A percentile compares a stretch with the other conserved stretches of the same genome.
phyloP scores from a whole-genome alignment of 1,284 basidiomycete genomes.

The Tremellales sp. region DNA sequence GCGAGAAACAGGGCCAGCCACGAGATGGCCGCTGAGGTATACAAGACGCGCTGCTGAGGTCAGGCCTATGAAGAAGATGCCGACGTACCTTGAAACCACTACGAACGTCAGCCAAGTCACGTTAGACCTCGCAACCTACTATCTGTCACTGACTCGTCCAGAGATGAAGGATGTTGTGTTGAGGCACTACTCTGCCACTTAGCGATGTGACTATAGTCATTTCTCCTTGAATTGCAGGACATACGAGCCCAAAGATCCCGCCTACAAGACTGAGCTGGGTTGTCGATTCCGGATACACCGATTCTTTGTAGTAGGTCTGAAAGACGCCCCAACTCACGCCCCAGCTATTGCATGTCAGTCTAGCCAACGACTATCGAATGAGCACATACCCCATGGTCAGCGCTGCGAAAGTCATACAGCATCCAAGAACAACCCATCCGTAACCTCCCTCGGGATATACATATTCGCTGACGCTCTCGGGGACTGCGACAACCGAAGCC shows the following conservation, averaged over 20 bases:
- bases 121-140: slow-evolving; percentile 2
- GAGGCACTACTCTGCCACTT: slow-evolving; percentile 9
- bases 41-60: slow-evolving; percentile 17
- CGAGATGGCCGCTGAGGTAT: slow-evolving; percentile 12
- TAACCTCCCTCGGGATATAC: slow-evolving; percentile 36
- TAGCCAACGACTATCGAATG: not conserved
- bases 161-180: slow-evolving; percentile 21
- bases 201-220: not conserved
- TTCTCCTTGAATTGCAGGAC: slow-evolving; percentile 2
- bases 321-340: slow-evolving; percentile 37
- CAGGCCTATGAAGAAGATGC: not conserved
- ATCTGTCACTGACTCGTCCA: slow-evolving; percentile 27
- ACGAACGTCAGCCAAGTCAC: not conserved
- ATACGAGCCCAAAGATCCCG: slow-evolving; percentile 20
- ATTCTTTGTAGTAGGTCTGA: slow-evolving; percentile 30
- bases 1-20: slow-evolving; percentile 31
- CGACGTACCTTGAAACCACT: slow-evolving; percentile 29
- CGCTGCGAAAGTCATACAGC: slow-evolving; percentile 30
- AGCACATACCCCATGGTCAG: slow-evolving; percentile 25
- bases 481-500: too few species aligned
- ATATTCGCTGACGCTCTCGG: too few species aligned
- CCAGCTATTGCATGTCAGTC: slow-evolving; percentile 13
- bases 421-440: slow-evolving; percentile 37
- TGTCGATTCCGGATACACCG: slow-evolving; percentile 15
- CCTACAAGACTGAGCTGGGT: slow-evolving; percentile 24